phyloP scores from a whole-genome alignment of 441 rosid species.

The Syzygium syzygioides region DNA sequence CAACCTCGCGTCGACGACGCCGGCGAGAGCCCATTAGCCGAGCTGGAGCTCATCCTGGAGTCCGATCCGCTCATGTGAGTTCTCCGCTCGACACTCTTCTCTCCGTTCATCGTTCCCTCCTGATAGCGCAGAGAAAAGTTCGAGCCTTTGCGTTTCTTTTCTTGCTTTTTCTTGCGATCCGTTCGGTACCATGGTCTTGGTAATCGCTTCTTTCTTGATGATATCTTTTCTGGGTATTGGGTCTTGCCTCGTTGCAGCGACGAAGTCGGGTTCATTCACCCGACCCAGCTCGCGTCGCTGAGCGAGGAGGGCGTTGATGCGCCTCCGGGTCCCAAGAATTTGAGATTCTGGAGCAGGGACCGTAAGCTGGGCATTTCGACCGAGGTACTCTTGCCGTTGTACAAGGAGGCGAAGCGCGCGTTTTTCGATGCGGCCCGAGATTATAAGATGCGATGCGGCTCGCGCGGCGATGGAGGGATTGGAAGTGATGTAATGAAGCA shows the following conservation, averaged over 20 bases:
- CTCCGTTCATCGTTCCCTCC: not conserved
- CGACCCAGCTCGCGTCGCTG: conserved; percentile 58
- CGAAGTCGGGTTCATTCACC: conserved; percentile 83
- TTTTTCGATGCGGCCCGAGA: conserved; percentile 37
- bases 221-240: not conserved
- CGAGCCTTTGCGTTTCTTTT: not conserved
- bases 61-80: conserved; percentile 76
- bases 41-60: conserved; percentile 55
- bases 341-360: conserved; percentile 60
- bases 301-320: conserved; percentile 21
- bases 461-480: conserved; percentile 3
- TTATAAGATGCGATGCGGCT: conserved; percentile 22
- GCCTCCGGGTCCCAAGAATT: not conserved
- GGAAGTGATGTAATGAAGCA: conserved; percentile 63
- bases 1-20: not conserved
- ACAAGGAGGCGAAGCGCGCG: conserved; percentile 45
- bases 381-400: conserved; percentile 47
- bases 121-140: not conserved
- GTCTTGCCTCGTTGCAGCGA: conserved; percentile 32
- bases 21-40: not conserved
- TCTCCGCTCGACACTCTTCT: not conserved
- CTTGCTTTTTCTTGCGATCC: not conserved
- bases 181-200: not conserved
- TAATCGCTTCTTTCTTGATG: not conserved
- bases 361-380: conserved; percentile 82